Base-by-base conservation (phyloP, 495 filamentous ascomycete genomes). In the Ascobolus immersus region DNA sequence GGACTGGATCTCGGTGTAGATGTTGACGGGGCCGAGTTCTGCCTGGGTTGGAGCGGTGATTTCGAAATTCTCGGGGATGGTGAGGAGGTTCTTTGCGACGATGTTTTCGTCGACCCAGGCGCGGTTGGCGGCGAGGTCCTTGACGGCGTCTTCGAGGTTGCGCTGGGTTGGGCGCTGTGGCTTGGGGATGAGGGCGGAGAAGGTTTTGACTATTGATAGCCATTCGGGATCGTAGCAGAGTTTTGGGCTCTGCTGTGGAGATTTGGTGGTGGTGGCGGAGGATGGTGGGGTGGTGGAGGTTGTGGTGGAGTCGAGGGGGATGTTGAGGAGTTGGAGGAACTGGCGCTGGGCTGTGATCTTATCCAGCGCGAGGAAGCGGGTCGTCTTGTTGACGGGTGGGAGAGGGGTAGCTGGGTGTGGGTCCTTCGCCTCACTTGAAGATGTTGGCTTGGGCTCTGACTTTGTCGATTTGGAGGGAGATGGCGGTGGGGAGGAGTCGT, bases 191-290 rank as follows among this genome's bases (percentile, higher is more conserved):
- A 81, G 53, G 4, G 50, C 44, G 2, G 79, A 55, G 21, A 65
- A 56, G 0, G 58, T 38, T 17, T 72, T 67, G 44, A 91, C 82
- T 41, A 96, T 91, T 5, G 86, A 73, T 3, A 94, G 67, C 82
- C 82, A 96, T 55, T 96, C 86, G 19, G 70, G 68, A 50, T 96
- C 86, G 50, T 94, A 93, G 21, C 67, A 52, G 3, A 94, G 65
- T 4, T 50, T 45, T 39, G 46, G 52, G 10, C 43, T 51, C 5
- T 44, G 47, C 27, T 35, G 40, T 19, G 32, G 18, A 26, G 30
- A 25, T 36, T 26, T n/a, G 22, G 8, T 48, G 29, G 55, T 45
- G 2, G 54, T 56, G 11, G 55, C 38, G 17, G 46, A 23, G 6
- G 38, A 39, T 4, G 38, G 42, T 18, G 29, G 38, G 4, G n/a